Conservation (phyloP, 441 rosid genomes). For the Eruca vesicaria region DNA sequence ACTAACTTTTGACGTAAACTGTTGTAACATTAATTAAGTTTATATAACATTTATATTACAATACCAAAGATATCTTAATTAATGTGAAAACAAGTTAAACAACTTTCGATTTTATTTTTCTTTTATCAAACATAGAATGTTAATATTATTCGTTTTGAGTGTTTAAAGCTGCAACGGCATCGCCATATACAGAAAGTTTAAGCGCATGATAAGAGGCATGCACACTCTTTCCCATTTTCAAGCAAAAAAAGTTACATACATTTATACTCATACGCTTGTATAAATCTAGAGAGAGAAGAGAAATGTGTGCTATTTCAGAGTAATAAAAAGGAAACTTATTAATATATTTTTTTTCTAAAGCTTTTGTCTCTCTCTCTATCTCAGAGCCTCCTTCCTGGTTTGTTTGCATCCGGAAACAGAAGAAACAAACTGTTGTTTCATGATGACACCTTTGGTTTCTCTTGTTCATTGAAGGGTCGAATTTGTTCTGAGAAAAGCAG, state of each 20-base stretch:
- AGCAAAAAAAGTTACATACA: slow-evolving; percentile 29
- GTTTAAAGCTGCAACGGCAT: slow-evolving; percentile 58
- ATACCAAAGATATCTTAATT: background rate
- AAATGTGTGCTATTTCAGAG: slow-evolving; percentile 21
- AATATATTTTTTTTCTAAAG: background rate
- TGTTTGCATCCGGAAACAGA: slow-evolving; percentile 30
- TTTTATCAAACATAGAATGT: background rate
- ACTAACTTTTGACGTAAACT: slow-evolving; percentile 31
- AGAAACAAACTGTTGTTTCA: slow-evolving; percentile 35
- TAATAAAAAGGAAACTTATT: background rate
- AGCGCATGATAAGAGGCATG: slow-evolving; percentile 71
- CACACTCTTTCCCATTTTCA: slow-evolving; percentile 58
- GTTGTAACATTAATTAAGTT: slow-evolving; percentile 3
- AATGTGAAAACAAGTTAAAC: background rate
- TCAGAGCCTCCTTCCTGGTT: slow-evolving; percentile 12
- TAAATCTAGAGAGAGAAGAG: slow-evolving; percentile 11
- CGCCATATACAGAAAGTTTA: slow-evolving; percentile 61
- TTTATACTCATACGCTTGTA: slow-evolving; percentile 12
- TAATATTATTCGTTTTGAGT: slow-evolving; percentile 6
- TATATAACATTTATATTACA: background rate
- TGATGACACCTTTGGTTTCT: slow-evolving; percentile 43
- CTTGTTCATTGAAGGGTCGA: slow-evolving; percentile 53
- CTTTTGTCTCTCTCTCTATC: slow-evolving; percentile 19
- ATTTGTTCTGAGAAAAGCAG: slow-evolving; percentile 42
- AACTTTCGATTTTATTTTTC: no score